Evolutionary conservation across 2,329 filamentous ascomycete genomes (phyloP), one percentile per base, ranked within the genome.

Genomic region (Dryadomyces quercus-mongolicae): DNA sequence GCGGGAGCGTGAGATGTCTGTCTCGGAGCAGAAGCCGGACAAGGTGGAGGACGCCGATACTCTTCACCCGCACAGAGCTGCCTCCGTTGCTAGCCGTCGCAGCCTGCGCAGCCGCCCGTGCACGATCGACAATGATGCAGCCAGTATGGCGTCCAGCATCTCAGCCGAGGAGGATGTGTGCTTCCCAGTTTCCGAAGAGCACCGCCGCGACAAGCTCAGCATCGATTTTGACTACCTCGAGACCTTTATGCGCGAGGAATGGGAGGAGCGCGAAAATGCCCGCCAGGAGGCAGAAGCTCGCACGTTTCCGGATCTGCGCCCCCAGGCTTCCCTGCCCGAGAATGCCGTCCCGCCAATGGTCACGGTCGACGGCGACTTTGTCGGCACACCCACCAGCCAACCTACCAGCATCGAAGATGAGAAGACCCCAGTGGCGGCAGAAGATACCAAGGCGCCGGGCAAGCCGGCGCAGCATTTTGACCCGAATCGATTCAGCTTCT

Each of bases 151-250:
- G 31, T 79, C 82, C 16, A 81, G 79, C 66, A 86, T 83, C 66
- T 86, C 85, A 40, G 87, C 81, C 2, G 88, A 93, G 64, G 88
- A 91, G 58, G 89, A 95, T 63, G 86, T 95, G 1, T 95, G 90
- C 72, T 95, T 94, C 60, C 88, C 88, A 2, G 78, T 84, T n/a
- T 80, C 82, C 59, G 82, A 86, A 46, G 82, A 87, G 56, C 68
- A 71, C 52, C 70, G 71, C 21, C 80, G 84, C n/a, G 82, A 86
- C 58, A 86, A 88, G 63, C 82, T 92, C 2, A 84, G 87, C 56
- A 89, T 90, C 61, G 91, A 97, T 67, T 97, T 92, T 62, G 91
- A 97, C 64, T 91, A 91, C 60, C 76, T 98, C 36, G 92, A 98
- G 67, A 88, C 89, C 61, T 97, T 96, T 62, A 86, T 97, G 52